These are phyloP conservation scores for Suhomyces anneliseae DNA, from an alignment of 1,139 yeast species.

Conservation along the genomic window DNA sequence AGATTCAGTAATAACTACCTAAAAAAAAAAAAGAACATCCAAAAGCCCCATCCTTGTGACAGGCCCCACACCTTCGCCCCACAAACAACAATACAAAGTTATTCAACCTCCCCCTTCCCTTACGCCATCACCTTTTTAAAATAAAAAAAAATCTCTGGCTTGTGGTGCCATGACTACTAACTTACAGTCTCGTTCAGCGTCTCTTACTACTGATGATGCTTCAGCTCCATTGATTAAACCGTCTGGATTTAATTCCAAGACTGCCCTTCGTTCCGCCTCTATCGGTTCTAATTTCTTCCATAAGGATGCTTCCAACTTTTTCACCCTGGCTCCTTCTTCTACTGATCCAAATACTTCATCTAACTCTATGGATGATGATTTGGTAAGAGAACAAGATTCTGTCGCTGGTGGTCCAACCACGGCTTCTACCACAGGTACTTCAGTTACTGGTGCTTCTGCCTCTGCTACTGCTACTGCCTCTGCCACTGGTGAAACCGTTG, in stretches of 20 bases:
- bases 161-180: constrained; percentile 11
- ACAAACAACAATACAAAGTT: neutral
- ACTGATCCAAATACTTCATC: constrained; percentile 1
- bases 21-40: no score
- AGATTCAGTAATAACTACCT: no score
- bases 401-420: neutral
- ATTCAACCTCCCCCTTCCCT: no score
- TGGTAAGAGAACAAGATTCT: neutral
- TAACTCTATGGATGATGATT: constrained; percentile 4
- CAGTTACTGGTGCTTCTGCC: neutral
- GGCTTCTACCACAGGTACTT: neutral
- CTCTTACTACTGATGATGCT: constrained; percentile 17
- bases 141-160: neutral
- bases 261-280: constrained; percentile 22
- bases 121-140: neutral
- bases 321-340: constrained; percentile 11
- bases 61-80: neutral
- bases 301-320: constrained; percentile 23
- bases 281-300: constrained; percentile 28
- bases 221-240: constrained; percentile 7
- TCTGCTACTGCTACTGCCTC: neutral
- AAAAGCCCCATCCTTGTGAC: no score
- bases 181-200: constrained; percentile 18
- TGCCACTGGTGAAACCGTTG: constrained; percentile 2
- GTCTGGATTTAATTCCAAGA: constrained; percentile 5